Conservation (phyloP, 805 yeast species). For the Blastobotrys attinorum region DNA sequence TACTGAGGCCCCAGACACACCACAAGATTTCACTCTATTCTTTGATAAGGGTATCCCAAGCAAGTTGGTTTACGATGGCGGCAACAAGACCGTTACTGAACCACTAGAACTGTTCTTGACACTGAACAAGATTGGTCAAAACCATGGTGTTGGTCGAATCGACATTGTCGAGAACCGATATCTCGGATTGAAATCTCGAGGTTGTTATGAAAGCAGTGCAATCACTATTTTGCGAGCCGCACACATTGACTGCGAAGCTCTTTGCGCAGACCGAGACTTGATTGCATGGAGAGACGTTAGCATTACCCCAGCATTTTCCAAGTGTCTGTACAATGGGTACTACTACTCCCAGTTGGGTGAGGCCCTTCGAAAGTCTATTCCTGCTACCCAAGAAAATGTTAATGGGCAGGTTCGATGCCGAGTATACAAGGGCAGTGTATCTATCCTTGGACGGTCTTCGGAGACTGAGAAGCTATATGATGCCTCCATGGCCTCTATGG, state of each 20-base stretch:
- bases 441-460: constrained; percentile 87
- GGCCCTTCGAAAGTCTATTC: constrained; percentile 69
- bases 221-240: constrained; percentile 87
- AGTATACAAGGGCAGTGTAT: constrained; percentile 83
- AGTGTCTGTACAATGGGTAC: constrained; percentile 90
- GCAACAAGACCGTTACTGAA: constrained; percentile 56
- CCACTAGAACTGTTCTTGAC: constrained; percentile 89
- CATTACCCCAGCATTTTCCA: constrained; percentile 88
- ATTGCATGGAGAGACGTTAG: constrained; percentile 94
- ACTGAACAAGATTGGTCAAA: constrained; percentile 93
- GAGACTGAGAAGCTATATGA: constrained; percentile 95
- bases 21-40: constrained; percentile 78
- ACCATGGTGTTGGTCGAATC: constrained; percentile 99
- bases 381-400: constrained; percentile 89
- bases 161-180: constrained; percentile 99
- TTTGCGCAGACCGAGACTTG: constrained; percentile 95
- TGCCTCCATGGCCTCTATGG: constrained; percentile 98
- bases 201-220: constrained; percentile 99
- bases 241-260: constrained; percentile 94
- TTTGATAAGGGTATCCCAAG: constrained; percentile 84
- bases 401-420: constrained; percentile 94
- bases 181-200: constrained; percentile 97
- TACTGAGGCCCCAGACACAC: constrained; percentile 84
- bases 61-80: constrained; percentile 63
- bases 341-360: constrained; percentile 98